Base-by-base conservation (phyloP, 106 monocot species). In the Apostasia shenzhenica region DNA sequence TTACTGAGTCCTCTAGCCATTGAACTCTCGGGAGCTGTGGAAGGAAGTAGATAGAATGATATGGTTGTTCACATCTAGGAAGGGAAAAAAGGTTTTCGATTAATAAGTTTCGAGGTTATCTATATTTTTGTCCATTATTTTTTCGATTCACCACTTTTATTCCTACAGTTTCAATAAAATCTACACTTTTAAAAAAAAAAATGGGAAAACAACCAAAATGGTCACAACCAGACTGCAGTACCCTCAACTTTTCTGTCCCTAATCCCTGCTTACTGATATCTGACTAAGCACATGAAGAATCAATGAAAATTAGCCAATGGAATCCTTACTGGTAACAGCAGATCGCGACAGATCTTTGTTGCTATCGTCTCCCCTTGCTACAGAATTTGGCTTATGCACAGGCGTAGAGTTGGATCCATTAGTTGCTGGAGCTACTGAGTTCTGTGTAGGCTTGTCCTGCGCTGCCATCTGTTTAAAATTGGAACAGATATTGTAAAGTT, bases 401-500 rank as follows among this genome's bases (percentile, higher is more conserved):
- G 63, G 65, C 63, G 55, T 61, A 57, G 73, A 52, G 11, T 45
- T 75, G 50, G 44, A 42, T 42, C 66, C 74, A 42, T 73, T 81
- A 40, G 80, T 55, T 10, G 61, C 67, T 41, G 81, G 71, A 61
- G 55, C 72, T 37, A 8, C 73, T 46, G 14, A 55, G 55, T 77
- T 85, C 63, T 71, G 76, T 40, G 85, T 53, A 48, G 60, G 57
- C 61, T 77, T 94, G 66, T 94, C 89, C 72, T 90, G 81, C 14
- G 89, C 89, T 73, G 93, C 82, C 12, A 89, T 82, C 89, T 94
- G 80, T 67, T 76, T 48, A 80, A 55, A 74, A 52, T 54, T 41
- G 26, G 26, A 26, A 26, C 26, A 53, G 3, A 51, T 39, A 72
- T 5, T 56, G 41, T 55, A 59, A n/a, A 43, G 48, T 39, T 50